Evolutionary conservation across 441 rosid species (phyloP).

Genomic region (Populus hybrid): DNA sequence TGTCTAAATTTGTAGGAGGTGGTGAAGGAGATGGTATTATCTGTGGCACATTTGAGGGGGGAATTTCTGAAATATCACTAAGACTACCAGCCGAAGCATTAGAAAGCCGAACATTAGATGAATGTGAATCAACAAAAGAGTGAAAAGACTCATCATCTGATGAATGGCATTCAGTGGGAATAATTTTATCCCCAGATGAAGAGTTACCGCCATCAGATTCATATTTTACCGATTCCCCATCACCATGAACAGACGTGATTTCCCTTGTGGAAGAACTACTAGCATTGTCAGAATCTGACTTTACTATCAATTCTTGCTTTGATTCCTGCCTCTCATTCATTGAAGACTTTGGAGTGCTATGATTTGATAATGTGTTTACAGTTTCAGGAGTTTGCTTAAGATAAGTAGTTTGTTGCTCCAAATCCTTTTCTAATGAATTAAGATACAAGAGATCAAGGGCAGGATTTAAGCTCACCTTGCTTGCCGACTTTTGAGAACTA

Average conservation of each 20-base stretch:
- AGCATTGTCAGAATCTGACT: conserved; percentile 44
- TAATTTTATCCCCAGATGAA: conserved; percentile 29
- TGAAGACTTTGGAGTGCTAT: conserved; percentile 5
- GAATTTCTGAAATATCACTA: conserved; percentile 36
- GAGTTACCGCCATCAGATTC: conserved; percentile 37
- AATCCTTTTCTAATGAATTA: conserved; percentile 52
- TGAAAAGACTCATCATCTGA: conserved; percentile 90
- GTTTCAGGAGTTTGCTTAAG: conserved; percentile 38
- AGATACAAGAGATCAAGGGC: conserved; percentile 66
- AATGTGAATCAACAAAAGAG: conserved; percentile 57
- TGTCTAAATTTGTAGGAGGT: conserved; percentile 19
- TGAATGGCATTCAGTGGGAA: conserved; percentile 42
- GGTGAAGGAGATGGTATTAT: conserved; percentile 24
- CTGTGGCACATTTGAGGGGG: conserved; percentile 26
- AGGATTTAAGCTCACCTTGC: conserved; percentile 66
- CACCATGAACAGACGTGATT: conserved; percentile 61
- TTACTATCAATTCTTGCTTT: conserved; percentile 23
- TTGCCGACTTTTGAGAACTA: conserved; percentile 44
- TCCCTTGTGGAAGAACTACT: conserved; percentile 62
- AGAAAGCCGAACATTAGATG: conserved; percentile 51
- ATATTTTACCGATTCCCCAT: conserved; percentile 29
- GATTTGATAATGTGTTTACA: conserved; percentile 24
- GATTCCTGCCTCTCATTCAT: conserved; percentile 32
- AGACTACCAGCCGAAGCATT: conserved; percentile 57
- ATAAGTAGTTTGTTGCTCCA: conserved; percentile 54